phyloP scores from a whole-genome alignment of 108 stramenopile genomes.

The Parietichytrium sp. region DNA sequence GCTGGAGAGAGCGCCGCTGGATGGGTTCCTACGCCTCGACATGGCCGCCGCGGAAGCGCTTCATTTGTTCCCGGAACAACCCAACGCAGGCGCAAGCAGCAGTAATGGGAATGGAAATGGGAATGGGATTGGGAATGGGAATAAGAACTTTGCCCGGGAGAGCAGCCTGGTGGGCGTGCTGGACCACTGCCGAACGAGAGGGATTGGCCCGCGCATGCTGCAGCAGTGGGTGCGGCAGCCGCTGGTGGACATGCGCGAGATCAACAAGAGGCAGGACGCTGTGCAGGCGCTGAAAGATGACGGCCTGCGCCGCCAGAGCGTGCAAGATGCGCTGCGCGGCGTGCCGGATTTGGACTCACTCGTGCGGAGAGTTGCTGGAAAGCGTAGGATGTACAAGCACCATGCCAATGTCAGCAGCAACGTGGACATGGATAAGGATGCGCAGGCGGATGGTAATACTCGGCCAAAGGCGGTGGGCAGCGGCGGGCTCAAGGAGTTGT shows the following conservation, averaged over 20 bases:
- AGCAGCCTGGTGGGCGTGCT: slow-evolving; percentile 25
- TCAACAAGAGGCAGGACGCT: slow-evolving; percentile 19
- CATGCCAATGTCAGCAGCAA: too few relatives aligned
- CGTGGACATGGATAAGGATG: too few relatives aligned
- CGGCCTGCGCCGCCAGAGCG: not conserved
- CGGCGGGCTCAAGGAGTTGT: slow-evolving; percentile 25
- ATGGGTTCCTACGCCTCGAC: slow-evolving; percentile 40
- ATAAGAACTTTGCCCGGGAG: too few relatives aligned
- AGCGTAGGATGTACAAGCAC: too few relatives aligned
- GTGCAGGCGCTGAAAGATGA: slow-evolving; percentile 36
- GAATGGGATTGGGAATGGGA: too few relatives aligned
- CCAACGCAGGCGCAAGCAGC: not conserved
- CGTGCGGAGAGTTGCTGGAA: not conserved
- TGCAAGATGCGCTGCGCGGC: slow-evolving; percentile 15
- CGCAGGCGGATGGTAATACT: too few relatives aligned
- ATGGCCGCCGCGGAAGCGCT: slow-evolving; percentile 35
- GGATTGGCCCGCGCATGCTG: slow-evolving; percentile 52
- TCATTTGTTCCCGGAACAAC: not conserved
- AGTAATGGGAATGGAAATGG: too few relatives aligned
- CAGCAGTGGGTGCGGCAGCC: slow-evolving; percentile 62
- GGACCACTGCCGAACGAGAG: slow-evolving; percentile 25
- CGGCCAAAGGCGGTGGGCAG: too few relatives aligned
- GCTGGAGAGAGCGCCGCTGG: not conserved
- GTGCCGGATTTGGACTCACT: slow-evolving; percentile 19
- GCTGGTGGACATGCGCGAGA: slow-evolving; percentile 37